Base-by-base conservation (phyloP, 805 yeast genomes). In the Schwanniomyces occidentalis region DNA sequence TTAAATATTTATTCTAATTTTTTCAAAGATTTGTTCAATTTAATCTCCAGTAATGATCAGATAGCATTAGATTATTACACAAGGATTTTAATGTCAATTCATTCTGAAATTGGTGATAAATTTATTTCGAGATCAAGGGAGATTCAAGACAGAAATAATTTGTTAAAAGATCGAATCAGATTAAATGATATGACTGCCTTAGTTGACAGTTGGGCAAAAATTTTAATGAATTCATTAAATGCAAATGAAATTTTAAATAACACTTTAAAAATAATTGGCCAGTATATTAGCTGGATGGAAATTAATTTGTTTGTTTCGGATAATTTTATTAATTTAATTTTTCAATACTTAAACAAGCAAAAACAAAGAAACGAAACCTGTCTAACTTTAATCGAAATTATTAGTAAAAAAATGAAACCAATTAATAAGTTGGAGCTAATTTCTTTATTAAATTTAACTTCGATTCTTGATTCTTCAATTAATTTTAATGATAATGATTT, bases 21-120 rank as follows among this genome's bases (percentile, higher is more conserved):
- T 38, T 45, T 68, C 36, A 56, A 56, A 34, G 62, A 56, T 9
- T 50, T 66, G 42, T 42, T 60, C 30, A 30, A 31, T 17, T 38
- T 56, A 12, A 40, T 50, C 15, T 30, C 54, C 6, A 37, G 43
- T 19, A 48, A 51, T 17, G 40, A 41, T 40, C 42, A 49, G 22
- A 43, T 76, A 34, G 76, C 75, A 46, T 55, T 73, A 8, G 97
- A 90, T 52, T 77, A 85, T 58, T 89, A 84, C 57, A 60, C 83
- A 24, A 75, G 96, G 52, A 75, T 88, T 6, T 65, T 89, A 40
- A 59, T 80, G 27, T 76, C 84, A 19, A 78, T 93, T 41, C 97
- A 93, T 57, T 81, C 82, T 18, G 96, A 90, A 61, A 88, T 93
- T 47, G 99, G 95, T 21, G 99, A 93, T 57, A 93, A 85, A 54